Base-by-base conservation (phyloP, 164 flowering plant genomes). In the Vitis rupestris region DNA sequence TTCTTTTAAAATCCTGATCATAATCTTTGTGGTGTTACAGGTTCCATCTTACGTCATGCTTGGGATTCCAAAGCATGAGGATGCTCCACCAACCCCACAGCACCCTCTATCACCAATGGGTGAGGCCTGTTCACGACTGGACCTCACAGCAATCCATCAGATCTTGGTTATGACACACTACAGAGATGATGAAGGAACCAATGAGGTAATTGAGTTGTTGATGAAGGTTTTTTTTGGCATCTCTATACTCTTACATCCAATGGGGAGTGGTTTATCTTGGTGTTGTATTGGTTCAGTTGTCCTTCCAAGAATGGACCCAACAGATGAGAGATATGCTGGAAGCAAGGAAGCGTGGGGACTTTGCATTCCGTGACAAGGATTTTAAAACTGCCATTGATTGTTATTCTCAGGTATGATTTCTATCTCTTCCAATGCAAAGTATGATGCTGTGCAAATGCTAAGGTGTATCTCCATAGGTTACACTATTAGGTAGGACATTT, bases 251-350 rank as follows among this genome's bases (percentile, higher is more conserved):
- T 48, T 57, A 9, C 23, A 19, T 4, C 52, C 11, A 47, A 12
- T 50, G 61, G 10, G 71, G 27, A 69, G 64, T 55, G 44, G 23
- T 70, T 62, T 60, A 30, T 66, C 44, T 53, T 75, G 47, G 53
- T 19, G 65, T 15, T 73, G 71, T 48, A 55, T 65, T 68, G 52
- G 4, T 69, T 55, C 85, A 90, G 94, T 80, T 88, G 54, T 90
- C 94, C 52, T 88, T 90, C 81, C 91, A 87, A 83, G 92, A 88
- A 71, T 88, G 95, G 92, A 88, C 92, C 14, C 95, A 90, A 71
- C 88, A 88, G 67, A 84, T 87, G 92, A 82, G 85, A 78, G 92
- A 88, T 61, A 86, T 86, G 89, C 71, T 86, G 47, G 94, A 90
- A 51, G 86, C 92, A 9, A 82, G 92, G 66, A 88, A 86, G 78